Evolutionary conservation across 768 basidiomycete genomes (phyloP).

Genomic region (Boletellus ananas): DNA sequence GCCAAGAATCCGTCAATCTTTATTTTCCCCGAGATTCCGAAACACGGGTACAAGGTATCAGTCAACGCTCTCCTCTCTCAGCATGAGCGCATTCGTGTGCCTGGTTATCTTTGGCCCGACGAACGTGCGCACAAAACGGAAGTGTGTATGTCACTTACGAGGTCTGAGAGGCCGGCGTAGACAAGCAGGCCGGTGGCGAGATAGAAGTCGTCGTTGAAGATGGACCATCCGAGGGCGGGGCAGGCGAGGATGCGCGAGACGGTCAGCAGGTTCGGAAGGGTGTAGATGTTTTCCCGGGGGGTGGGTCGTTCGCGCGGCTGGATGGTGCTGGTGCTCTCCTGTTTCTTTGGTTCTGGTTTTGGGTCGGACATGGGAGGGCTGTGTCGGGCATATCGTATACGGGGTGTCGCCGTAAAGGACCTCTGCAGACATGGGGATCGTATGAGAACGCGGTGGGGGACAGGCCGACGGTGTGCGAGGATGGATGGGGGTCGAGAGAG

Average conservation of each 20-base stretch:
- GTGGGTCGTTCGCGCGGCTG: slow-evolving; percentile 26
- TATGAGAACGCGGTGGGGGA: neutral
- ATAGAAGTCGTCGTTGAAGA: slow-evolving; percentile 74
- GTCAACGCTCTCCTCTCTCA: too few species aligned
- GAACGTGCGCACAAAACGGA: too few species aligned
- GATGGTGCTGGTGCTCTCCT: slow-evolving; percentile 1
- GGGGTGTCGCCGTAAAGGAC: slow-evolving; percentile 11
- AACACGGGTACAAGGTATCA: too few species aligned
- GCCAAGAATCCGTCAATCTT: slow-evolving; percentile 93
- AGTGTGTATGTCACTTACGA: slow-evolving; percentile 48
- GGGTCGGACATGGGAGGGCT: slow-evolving; percentile 3
- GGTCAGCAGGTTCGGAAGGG: slow-evolving; percentile 88
- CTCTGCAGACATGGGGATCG: slow-evolving; percentile 1
- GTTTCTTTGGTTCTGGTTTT: neutral
- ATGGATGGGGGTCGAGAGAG: slow-evolving; percentile 6
- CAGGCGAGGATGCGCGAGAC: slow-evolving; percentile 83
- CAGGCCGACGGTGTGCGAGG: neutral
- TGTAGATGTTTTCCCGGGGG: slow-evolving; percentile 88
- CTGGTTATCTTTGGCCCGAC: too few species aligned
- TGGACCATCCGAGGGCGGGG: slow-evolving; percentile 88
- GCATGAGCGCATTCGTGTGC: too few species aligned
- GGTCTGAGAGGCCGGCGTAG: slow-evolving; percentile 90
- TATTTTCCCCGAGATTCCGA: too few species aligned
- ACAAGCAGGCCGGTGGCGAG: slow-evolving; percentile 80
- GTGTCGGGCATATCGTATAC: slow-evolving; percentile 4